These are phyloP conservation scores for Zygotorulaspora sp. DNA, from an alignment of 805 yeast genomes.

Conservation along the genomic window DNA sequence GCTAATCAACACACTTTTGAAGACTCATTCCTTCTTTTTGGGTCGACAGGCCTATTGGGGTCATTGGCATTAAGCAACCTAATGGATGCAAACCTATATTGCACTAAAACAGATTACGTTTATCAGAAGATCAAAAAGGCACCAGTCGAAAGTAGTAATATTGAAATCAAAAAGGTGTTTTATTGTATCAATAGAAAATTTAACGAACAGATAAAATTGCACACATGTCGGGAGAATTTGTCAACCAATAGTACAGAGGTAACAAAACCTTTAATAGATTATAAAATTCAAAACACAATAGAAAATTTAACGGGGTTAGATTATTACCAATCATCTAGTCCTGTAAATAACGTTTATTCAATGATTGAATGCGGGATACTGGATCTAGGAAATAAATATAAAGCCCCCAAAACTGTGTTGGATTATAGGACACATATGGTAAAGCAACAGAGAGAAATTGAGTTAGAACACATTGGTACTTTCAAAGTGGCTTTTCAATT, in stretches of 20 bases:
- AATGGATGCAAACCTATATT: conserved; percentile 13
- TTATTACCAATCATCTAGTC: too few relatives aligned
- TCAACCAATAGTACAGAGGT: too few relatives aligned
- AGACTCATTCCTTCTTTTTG: conserved; percentile 20
- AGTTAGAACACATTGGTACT: conserved; percentile 3
- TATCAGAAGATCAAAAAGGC: conserved; percentile 6
- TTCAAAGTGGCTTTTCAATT: conserved; percentile 8
- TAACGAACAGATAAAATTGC: conserved; percentile 1
- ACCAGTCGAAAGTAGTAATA: conserved; percentile 2
- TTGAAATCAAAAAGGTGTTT: conserved; percentile 8
- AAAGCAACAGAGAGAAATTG: conserved; percentile 8
- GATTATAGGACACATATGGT: conserved; percentile 4
- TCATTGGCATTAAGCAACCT: conserved; percentile 14
- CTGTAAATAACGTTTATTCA: too few relatives aligned
- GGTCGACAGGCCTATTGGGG: conserved; percentile 27
- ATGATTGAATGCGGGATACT: too few relatives aligned
- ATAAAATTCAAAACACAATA: too few relatives aligned
- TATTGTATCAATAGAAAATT: conserved; percentile 11
- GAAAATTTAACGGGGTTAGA: too few relatives aligned
- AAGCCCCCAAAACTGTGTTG: too few relatives aligned
- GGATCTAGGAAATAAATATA: too few relatives aligned
- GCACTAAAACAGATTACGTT: conserved; percentile 5
- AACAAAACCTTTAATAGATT: too few relatives aligned
- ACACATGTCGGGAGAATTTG: too few relatives aligned
- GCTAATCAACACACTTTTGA: conserved; percentile 4